Percentiles rank a stretch among this genome's conserved stretches.
These are phyloP conservation scores for Podospora pseudocomata DNA, from an alignment of 495 filamentous ascomycete species.

Conservation along the genomic window DNA sequence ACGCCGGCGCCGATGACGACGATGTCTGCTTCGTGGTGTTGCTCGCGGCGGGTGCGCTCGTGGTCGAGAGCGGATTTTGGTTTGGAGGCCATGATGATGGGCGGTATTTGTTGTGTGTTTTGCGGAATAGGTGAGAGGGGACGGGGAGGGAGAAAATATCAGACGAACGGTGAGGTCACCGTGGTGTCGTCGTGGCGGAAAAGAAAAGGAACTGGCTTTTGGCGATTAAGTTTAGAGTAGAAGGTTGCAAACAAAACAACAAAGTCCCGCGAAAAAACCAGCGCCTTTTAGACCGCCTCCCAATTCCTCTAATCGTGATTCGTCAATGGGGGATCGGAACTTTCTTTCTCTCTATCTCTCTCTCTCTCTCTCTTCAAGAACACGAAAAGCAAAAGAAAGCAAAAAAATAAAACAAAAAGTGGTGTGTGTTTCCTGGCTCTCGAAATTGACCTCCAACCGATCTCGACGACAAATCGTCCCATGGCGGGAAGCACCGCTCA, in stretches of 20 bases:
- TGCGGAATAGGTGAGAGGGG: not conserved
- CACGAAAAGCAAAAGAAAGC: not conserved
- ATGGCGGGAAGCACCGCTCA: slow-evolving; percentile 24
- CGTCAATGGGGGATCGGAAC: not conserved
- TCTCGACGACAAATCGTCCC: slow-evolving; percentile 24
- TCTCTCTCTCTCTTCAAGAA: not conserved
- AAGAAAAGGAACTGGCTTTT: not conserved
- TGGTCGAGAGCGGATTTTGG: slow-evolving; percentile 22
- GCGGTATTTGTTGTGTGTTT: slow-evolving; percentile 29
- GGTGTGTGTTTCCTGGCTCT: not conserved
- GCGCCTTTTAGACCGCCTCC: not conserved
- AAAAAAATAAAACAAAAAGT: not conserved
- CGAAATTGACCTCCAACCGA: slow-evolving; percentile 14
- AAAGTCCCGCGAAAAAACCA: not conserved
- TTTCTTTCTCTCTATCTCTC: not conserved
- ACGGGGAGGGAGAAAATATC: not conserved
- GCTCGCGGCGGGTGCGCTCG: slow-evolving; percentile 28
- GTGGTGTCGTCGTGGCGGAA: not conserved
- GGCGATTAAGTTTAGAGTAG: not conserved
- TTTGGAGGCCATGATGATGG: slow-evolving; percentile 3
- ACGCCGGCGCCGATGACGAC: slow-evolving; percentile 89
- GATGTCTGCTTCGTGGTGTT: slow-evolving; percentile 61
- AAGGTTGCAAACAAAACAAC: not conserved
- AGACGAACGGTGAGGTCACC: not conserved
- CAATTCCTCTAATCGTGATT: not conserved